These are phyloP conservation scores for Leccinum aurantiacum DNA, from an alignment of 768 basidiomycete genomes.

Conservation along the genomic window DNA sequence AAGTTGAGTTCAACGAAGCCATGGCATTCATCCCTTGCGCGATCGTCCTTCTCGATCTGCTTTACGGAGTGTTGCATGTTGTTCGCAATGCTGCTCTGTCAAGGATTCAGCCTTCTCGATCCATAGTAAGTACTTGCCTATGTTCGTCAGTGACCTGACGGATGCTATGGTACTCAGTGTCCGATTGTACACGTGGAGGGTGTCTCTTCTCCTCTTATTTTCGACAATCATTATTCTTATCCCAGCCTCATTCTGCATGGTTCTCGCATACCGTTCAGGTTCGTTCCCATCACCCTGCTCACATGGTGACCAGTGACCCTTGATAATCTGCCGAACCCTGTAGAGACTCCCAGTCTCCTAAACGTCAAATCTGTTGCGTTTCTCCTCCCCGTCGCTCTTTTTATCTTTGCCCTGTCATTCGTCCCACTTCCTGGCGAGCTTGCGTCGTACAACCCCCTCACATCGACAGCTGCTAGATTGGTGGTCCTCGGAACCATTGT, in stretches of 20 bases:
- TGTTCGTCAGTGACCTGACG: conserved; percentile 2
- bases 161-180: conserved; percentile 38
- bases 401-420: conserved; percentile 60
- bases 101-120: conserved; percentile 56
- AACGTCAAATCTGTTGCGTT: conserved; percentile 21
- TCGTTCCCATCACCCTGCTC: conserved; percentile 4
- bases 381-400: conserved; percentile 51
- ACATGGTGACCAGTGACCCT: not conserved
- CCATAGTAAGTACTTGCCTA: conserved; percentile 46
- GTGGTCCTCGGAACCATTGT: conserved; percentile 76
- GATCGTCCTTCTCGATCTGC: conserved; percentile 62
- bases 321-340: not conserved
- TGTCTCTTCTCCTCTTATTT: conserved; percentile 63
- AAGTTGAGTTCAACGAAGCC: conserved; percentile 25
- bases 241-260: conserved; percentile 61
- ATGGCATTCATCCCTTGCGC: conserved; percentile 56
- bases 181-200: conserved; percentile 65
- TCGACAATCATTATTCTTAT: conserved; percentile 61
- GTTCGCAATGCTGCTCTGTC: conserved; percentile 72
- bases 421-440: conserved; percentile 65
- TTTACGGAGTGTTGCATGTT: conserved; percentile 76
- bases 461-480: conserved; percentile 57
- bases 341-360: conserved; percentile 29
- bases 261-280: conserved; percentile 47
- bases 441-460: conserved; percentile 40